Base-by-base conservation (phyloP, 305 asterid genomes). In the Ilex paraguariensis region DNA sequence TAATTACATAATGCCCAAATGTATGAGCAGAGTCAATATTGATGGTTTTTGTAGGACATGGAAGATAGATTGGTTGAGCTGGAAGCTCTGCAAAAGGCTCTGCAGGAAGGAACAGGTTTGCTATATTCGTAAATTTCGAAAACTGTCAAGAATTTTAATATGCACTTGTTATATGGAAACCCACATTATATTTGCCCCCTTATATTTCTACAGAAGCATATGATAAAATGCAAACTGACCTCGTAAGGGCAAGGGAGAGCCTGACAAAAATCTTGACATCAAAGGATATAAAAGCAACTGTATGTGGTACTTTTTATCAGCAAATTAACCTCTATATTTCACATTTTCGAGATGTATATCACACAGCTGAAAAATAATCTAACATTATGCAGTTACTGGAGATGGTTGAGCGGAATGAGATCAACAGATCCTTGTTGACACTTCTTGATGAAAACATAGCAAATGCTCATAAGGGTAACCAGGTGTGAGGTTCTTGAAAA, bases 381-480 rank as follows among this genome's bases (percentile, higher is more conserved):
- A 46, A 30, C 74, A 12, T 42, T 5, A 51, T 70, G 81, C 95
- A 91, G 96, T 63, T 86, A 17, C 58, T 91, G 75, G 98, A 88
- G 53, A 65, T 91, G 96, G 90, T 91, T 64, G 96, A 69, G 79
- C 68, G 57, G 58, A 91, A 91, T 69, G 80, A 83, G 74, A 54
- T 91, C 83, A 91, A 91, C 32, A 85, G 92, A 77, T 78, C 96
- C 15, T 77, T 91, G 72, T 65, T 91, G 76, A 73, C 92, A 1
- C 88, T 91, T 67, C 88, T 91, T 6, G 98, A 91, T 66, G 88
- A 91, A 78, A 91, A 91, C 62, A 91, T 91, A 60, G 88, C 90
- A 42, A 79, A 54, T 62, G 96, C 98, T 10, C 75, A 83, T 66
- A 73, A 64, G 72, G 73, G 78, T 54, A 81, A 88, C 74, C 88